Evolutionary conservation across 192 early-diverging fungal species (phyloP).

Genomic region (Rhizophlyctis rosea): DNA sequence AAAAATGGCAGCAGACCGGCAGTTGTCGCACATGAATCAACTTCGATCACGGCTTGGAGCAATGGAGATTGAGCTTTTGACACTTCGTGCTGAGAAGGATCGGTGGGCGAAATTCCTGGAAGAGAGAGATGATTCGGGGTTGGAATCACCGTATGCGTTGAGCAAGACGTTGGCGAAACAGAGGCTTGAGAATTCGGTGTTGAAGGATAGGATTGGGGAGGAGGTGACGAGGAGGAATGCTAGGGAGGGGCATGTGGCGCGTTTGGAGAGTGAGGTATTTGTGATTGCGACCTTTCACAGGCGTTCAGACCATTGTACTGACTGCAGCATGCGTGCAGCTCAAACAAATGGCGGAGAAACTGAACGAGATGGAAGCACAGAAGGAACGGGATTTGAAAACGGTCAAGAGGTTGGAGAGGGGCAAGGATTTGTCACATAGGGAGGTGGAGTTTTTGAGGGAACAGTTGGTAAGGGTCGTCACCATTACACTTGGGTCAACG

Average conservation of each 20-base stretch:
- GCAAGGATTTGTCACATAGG: conserved; percentile 44
- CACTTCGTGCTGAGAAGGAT: conserved; percentile 49
- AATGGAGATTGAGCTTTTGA: conserved; percentile 48
- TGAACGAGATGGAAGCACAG: conserved; percentile 1
- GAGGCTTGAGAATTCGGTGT: conserved; percentile 40
- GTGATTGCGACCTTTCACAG: background rate
- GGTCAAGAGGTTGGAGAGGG: conserved; percentile 36
- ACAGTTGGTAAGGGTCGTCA: conserved; percentile 51
- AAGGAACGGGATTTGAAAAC: conserved; percentile 13
- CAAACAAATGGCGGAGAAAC: conserved; percentile 13
- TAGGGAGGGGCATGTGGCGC: conserved; percentile 30
- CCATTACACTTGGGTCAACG: no score
- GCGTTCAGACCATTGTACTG: no score
- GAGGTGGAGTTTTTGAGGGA: conserved; percentile 62
- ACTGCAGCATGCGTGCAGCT: conserved; percentile 2
- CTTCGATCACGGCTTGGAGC: conserved; percentile 41
- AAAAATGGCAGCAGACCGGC: conserved; percentile 29
- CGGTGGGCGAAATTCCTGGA: conserved; percentile 48
- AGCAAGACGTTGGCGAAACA: conserved; percentile 43
- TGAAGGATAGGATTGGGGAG: conserved; percentile 38
- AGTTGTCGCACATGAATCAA: conserved; percentile 17
- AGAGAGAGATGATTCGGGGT: conserved; percentile 37
- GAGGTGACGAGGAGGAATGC: conserved; percentile 32
- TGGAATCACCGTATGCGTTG: conserved; percentile 52
- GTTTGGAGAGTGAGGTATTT: conserved; percentile 33